Base-by-base conservation (phyloP, 176 grass and related monocot genomes). In the Saccharum spontaneum region DNA sequence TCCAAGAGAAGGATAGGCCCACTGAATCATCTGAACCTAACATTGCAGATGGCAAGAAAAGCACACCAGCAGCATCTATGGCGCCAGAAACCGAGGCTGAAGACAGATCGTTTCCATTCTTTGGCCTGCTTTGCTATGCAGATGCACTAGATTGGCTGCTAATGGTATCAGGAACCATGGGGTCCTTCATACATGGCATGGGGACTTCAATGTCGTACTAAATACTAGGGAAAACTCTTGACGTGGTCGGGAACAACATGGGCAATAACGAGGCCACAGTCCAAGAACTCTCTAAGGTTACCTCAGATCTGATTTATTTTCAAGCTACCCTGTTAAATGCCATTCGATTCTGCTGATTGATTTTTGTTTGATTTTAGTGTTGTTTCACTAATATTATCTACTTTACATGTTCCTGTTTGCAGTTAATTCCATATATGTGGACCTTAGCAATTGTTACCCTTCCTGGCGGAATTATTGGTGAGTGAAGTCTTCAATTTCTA, bases 341-440 rank as follows among this genome's bases (percentile, higher is more conserved):
- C 57, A 63, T 62, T 64, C 12, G 6, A 40, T 87, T 76, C 67
- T 72, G 43, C 22, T 69, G 66, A 87, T 69, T 83, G 54, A 4
- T 40, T 72, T 40, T 57, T 45, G 60, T 31, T 78, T 80, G 36
- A 6, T 80, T 75, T 48, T 15, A 39, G 31, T 81, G 40, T 84
- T 73, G 23, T 88, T 69, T 34, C 24, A 73, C 40, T 88, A 63
- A 88, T 8, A 54, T 11, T 13, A 9, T 71, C 36, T 66, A 66
- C 20, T 88, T 84, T 44, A 31, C 13, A 55, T 88, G 18, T 57
- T 79, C 44, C 17, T 74, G 14, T 80, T 50, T 82, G 77, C 52
- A 90, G 91, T 81, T 90, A 66, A 39, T 93, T 85, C 91, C 88
- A 38, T 90, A 70, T 86, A 89, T 90, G 82, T 93, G 91, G 88